phyloP scores from a whole-genome alignment of 306 rosid species.

The Cicer pinnatifidum region DNA sequence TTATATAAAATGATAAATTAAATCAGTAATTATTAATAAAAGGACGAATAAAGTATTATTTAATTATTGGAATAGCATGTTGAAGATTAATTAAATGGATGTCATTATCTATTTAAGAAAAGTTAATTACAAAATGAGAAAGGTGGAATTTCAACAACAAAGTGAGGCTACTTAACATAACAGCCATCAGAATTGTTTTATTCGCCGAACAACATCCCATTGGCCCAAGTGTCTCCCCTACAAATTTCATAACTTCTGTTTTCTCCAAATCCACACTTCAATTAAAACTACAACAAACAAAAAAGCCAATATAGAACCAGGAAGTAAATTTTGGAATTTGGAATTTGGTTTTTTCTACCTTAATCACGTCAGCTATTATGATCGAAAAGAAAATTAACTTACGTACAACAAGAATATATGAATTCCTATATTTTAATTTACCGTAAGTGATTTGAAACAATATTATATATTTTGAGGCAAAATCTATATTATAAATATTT shows the following conservation, averaged over 20 bases:
- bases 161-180: slow-evolving; percentile 3
- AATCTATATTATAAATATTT: background rate
- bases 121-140: background rate
- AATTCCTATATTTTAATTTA: background rate
- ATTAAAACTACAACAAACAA: background rate
- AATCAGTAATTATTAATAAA: no score
- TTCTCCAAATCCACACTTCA: background rate
- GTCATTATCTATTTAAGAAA: background rate
- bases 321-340: background rate
- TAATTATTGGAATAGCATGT: background rate
- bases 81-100: background rate
- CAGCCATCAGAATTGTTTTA: background rate
- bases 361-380: background rate
- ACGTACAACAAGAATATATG: background rate
- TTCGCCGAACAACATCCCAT: slow-evolving; percentile 5
- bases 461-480: background rate
- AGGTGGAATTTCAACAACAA: slow-evolving; percentile 1
- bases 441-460: background rate
- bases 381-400: background rate
- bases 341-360: background rate
- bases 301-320: background rate
- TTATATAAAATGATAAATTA: no score
- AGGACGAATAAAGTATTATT: background rate
- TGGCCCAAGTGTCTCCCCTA: background rate
- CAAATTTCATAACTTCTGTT: slow-evolving; percentile 19